Conservation (phyloP, 345 rosid species). For the Camelina neglecta region DNA sequence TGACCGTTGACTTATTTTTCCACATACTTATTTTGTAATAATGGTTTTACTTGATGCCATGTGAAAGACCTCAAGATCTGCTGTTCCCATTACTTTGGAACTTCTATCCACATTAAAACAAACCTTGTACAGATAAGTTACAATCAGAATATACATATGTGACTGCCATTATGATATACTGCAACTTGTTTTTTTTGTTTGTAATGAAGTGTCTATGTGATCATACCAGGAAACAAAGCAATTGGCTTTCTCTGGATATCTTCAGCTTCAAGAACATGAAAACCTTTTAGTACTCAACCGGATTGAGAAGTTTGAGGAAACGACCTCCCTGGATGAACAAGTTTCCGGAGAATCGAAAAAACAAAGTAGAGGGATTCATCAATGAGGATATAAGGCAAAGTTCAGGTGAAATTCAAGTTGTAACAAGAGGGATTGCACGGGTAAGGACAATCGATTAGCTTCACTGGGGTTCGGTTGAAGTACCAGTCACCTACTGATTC, state of each 20-base stretch:
- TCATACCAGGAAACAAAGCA: constrained; percentile 10
- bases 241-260: constrained; percentile 20
- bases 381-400: constrained; percentile 21
- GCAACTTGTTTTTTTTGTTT: background rate
- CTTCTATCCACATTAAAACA: constrained; percentile 5
- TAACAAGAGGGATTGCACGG: constrained; percentile 91
- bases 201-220: background rate
- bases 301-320: background rate
- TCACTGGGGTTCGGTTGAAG: constrained; percentile 59
- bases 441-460: constrained; percentile 82
- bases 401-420: constrained; percentile 57
- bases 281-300: constrained; percentile 6
- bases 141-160: constrained; percentile 19
- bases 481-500: constrained; percentile 92
- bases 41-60: background rate
- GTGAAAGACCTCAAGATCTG: background rate
- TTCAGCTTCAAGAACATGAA: constrained; percentile 23
- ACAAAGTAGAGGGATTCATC: background rate
- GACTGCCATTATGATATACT: constrained; percentile 12
- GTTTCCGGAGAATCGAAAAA: background rate
- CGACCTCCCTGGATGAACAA: constrained; percentile 14
- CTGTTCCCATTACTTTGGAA: constrained; percentile 3
- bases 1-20: background rate
- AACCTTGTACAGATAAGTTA: constrained; percentile 2
- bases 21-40: background rate